Conservation (phyloP, 78 protist species). For the Dictyostelium firmibasis region DNA sequence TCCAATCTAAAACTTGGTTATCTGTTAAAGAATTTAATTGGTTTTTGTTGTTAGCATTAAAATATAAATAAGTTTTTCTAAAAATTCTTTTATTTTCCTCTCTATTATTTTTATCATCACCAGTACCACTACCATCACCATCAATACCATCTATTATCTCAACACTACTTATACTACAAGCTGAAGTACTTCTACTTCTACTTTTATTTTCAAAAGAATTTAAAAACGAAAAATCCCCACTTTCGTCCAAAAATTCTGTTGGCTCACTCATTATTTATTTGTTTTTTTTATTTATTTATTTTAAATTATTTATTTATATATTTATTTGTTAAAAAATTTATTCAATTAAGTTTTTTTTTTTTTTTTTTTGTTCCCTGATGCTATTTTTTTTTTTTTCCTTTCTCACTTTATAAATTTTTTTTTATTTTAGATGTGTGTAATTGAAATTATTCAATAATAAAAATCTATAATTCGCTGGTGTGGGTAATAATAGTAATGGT, state of each 20-base stretch:
- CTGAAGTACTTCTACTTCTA: background rate
- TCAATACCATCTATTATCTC: background rate
- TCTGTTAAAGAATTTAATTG: constrained; percentile 3
- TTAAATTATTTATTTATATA: background rate
- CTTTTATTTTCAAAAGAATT: background rate
- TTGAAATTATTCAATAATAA: background rate
- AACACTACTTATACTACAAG: background rate
- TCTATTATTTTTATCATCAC: background rate
- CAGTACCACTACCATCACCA: background rate
- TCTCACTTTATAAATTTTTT: background rate
- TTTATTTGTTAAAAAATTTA: too few species aligned
- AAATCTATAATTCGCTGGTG: background rate
- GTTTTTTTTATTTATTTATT: background rate
- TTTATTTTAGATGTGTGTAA: background rate
- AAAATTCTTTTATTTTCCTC: background rate
- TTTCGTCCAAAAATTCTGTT: background rate
- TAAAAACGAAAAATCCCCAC: background rate
- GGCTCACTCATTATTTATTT: background rate
- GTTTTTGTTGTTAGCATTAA: background rate
- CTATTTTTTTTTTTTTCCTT: background rate
- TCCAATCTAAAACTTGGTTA: constrained; percentile 63
- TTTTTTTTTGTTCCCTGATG: too few species aligned
- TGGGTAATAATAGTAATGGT: background rate
- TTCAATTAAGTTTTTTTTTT: background rate
- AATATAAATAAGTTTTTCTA: background rate